Evolutionary conservation across 2,329 filamentous ascomycete genomes (phyloP).

Genomic region (Hypoxylon sp.): DNA sequence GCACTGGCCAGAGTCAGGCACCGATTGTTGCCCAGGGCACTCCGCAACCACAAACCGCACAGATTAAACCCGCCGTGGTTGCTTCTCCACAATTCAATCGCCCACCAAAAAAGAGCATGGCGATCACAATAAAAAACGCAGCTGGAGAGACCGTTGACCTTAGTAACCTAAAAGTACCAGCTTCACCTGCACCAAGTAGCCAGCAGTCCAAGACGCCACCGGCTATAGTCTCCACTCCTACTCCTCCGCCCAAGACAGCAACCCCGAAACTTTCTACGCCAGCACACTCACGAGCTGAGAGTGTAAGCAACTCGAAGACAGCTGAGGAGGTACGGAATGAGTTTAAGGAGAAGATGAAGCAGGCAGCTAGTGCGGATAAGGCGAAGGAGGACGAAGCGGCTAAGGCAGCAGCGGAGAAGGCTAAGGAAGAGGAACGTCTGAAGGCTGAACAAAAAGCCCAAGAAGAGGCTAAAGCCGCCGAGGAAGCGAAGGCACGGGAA

Average conservation of each 20-base stretch:
- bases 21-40: conserved; percentile 73
- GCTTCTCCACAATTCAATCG: conserved; percentile 65
- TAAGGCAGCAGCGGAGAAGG: conserved; percentile 54
- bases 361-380: conserved; percentile 64
- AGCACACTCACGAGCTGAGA: conserved; percentile 80
- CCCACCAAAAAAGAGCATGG: conserved; percentile 75
- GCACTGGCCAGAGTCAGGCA: conserved; percentile 75
- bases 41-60: conserved; percentile 74
- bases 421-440: conserved; percentile 46
- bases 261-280: conserved; percentile 67
- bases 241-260: conserved; percentile 82
- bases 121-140: conserved; percentile 87
- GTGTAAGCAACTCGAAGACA: conserved; percentile 76
- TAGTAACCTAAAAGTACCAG: conserved; percentile 72
- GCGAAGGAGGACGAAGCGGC: conserved; percentile 64
- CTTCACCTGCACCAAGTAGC: conserved; percentile 69
- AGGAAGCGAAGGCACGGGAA: conserved; percentile 55
- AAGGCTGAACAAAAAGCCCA: conserved; percentile 51
- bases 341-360: conserved; percentile 83
- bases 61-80: conserved; percentile 63
- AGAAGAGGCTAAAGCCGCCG: conserved; percentile 52
- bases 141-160: conserved; percentile 83
- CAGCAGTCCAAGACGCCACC: conserved; percentile 75
- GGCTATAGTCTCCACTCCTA: conserved; percentile 80
- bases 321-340: conserved; percentile 87